Evolutionary conservation across 1,139 yeast species (phyloP).

Genomic region (Kazachstania sp.): DNA sequence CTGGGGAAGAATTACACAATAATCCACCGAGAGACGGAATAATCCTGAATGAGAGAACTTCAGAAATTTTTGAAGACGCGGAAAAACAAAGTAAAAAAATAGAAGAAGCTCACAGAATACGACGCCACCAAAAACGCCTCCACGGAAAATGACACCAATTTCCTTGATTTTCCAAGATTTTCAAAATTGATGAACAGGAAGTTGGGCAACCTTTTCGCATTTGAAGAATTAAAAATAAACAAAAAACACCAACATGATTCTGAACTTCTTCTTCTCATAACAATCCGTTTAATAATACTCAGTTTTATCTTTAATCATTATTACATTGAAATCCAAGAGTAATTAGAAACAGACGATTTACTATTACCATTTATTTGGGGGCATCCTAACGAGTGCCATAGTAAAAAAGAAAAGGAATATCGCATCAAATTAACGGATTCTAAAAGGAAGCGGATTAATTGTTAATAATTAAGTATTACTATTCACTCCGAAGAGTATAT

Average conservation of each 20-base stretch:
- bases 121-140: background rate
- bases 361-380: background rate
- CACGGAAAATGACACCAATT: background rate
- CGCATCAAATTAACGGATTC: background rate
- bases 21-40: no score
- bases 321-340: background rate
- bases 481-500: background rate
- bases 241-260: no score
- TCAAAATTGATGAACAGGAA: background rate
- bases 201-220: background rate
- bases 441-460: background rate
- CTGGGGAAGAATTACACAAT: no score
- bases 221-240: background rate
- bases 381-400: background rate
- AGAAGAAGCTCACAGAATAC: background rate
- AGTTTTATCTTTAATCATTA: background rate
- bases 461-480: background rate
- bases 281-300: background rate
- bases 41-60: no score
- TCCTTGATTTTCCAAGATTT: background rate
- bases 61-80: background rate
- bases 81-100: background rate
- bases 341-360: background rate
- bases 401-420: background rate
- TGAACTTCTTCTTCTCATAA: constrained; percentile 1